A percentile compares a stretch with the other conserved stretches of the same genome.
Conservation (phyloP, 352 stramenopile species). For the Globisporangium canariense region DNA sequence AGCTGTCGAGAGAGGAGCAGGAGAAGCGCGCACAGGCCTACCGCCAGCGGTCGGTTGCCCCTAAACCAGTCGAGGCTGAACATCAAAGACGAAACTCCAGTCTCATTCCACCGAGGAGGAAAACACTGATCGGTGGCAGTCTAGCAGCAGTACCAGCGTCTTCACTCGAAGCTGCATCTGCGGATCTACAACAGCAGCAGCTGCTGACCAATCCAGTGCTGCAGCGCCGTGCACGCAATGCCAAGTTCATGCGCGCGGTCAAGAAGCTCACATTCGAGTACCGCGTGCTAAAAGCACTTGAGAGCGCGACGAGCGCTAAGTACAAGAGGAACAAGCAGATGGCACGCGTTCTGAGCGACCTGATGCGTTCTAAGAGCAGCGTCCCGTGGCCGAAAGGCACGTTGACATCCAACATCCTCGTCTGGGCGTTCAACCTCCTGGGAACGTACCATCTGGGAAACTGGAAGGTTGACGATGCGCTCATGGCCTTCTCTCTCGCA, state of each 20-base stretch:
- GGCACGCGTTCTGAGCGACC: slow-evolving; percentile 21
- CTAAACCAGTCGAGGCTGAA: not conserved
- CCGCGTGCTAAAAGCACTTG: slow-evolving; percentile 38
- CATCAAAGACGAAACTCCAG: not conserved
- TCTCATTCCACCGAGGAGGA: not conserved
- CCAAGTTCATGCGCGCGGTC: slow-evolving; percentile 34
- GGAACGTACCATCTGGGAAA: slow-evolving; percentile 29
- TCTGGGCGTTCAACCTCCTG: slow-evolving; percentile 53
- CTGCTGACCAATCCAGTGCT: not conserved
- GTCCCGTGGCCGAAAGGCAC: slow-evolving; percentile 39
- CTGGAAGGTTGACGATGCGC: slow-evolving; percentile 37
- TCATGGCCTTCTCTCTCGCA: slow-evolving; percentile 49
- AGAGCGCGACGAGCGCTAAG: slow-evolving; percentile 28
- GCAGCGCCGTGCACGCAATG: slow-evolving; percentile 12
- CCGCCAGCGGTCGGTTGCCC: not conserved
- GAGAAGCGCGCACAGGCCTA: slow-evolving; percentile 12
- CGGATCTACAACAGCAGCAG: not conserved
- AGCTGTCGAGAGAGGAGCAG: slow-evolving; percentile 10
- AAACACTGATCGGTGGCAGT: slow-evolving; percentile 4
- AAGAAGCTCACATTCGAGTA: slow-evolving; percentile 46
- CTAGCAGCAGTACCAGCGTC: not conserved
- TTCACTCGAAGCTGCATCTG: not conserved
- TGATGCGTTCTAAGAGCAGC: slow-evolving; percentile 17
- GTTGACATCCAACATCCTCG: slow-evolving; percentile 34
- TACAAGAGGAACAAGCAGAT: slow-evolving; percentile 37